Evolutionary conservation across 2,329 filamentous ascomycete genomes (phyloP), one percentile per base, ranked within the genome.

Genomic region (Fusarium sp.): DNA sequence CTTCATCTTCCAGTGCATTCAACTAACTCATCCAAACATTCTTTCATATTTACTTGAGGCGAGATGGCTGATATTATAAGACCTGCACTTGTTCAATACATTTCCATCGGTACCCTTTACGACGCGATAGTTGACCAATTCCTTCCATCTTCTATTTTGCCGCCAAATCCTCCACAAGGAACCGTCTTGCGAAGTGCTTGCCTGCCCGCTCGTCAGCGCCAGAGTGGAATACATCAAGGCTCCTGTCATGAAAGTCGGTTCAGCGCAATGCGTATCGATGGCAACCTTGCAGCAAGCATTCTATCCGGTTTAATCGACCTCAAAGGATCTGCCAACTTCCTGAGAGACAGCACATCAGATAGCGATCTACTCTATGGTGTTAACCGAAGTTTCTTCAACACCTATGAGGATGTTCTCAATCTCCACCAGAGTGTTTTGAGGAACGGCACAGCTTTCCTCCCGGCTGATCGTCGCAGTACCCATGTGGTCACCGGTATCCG

Each of bases 81-180:
- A 14, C 41, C 50, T 20, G 55, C 73, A 0, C 69, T 75, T 26
- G 53, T 65, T 7, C 62, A 70, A 8, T 13, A 53, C 20, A 71
- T 68, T 3, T 11, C 61, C 1, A 60, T 75, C 2, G 69, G 73
- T 3, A 68, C 73, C 1, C 24, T 75, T 33, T 75, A 75, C n/a
- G 61, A 76, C 18, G 65, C 65, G 7, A 64, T 31, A 7, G 30
- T 48, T 16, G 73, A 71, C 13, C 31, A 38, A 7, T 75, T 75
- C 6, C 60, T 76, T 12, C 10, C 45, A 0, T 53, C 41, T 2
- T 73, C 71, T 2, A 22, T 72, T 14, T 20, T 75, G 5, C 53
- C 47, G 20, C 13, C 28, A 3, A 31, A 18, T 3, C 16, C 12
- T 0, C 51, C 50, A 1, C 20, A 16, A 14, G 50, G 31, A 7